Evolutionary conservation across 192 early-diverging fungal genomes (phyloP), one percentile per base, ranked within the genome.

Genomic region (Coemansia sp.): DNA sequence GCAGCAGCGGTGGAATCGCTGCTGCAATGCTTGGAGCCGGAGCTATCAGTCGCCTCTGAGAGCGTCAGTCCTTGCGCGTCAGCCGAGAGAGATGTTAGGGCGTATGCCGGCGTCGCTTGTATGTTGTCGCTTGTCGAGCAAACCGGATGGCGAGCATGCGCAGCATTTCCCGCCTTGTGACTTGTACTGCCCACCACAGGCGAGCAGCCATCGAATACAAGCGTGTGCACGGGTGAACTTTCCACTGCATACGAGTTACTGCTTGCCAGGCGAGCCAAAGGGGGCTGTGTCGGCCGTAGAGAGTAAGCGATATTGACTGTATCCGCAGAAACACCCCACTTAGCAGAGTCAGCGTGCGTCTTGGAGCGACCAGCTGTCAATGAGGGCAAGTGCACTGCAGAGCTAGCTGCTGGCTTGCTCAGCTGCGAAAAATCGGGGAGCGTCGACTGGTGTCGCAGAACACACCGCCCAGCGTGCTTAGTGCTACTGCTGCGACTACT

Each of bases 361-460:
- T 32, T 7, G 7, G 29, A 67, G 34, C 22, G 58, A 18, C 5
- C 48, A 11, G 5, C 10, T 26, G 18, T 56, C 41, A 32, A 7
- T 0, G 58, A 14, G 9, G 35, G 35, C 21, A 41, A 62, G 21
- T 36, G 24, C 14, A 26, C 4, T 8, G 43, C 34, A 0, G 24
- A n/a, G 14, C 43, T 26, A 4, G 34, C 1, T 19, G 22, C 58
- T 3, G 43, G 44, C 19, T 33, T 50, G 46, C 46, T 50, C 46
- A 50, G 24, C 12, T 50, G 53, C 38, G 27, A 21, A 27, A 24
- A 55, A 41, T 73, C 63, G 8, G 70, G 76, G 9, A 68, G 56
- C 5, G 76, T 79, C 1, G 62, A 62, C 63, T 79, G 76, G 41
- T 79, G 76, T 29, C 76, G 66, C 56, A 73, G 54, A 7, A 43